Conservation (phyloP, 805 yeast genomes). For the Ogataea haglerorum region DNA sequence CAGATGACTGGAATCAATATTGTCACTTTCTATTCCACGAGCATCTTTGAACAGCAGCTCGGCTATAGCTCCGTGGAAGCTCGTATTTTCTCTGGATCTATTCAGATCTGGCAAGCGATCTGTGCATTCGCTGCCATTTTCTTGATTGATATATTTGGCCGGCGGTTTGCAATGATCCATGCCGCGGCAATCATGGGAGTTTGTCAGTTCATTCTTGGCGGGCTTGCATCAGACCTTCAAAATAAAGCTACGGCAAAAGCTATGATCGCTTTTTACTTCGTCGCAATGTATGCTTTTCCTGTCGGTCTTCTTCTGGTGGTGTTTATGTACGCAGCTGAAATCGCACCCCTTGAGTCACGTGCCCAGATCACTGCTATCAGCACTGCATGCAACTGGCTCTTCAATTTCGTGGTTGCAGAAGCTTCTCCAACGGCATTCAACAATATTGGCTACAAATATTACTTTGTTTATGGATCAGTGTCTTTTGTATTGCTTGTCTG, state of each 20-base stretch:
- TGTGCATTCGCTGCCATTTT: slow-evolving; percentile 1
- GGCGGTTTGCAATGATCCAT: slow-evolving; percentile 1
- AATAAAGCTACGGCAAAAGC: neutral
- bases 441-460: slow-evolving; percentile 50
- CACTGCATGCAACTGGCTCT: slow-evolving; percentile 69
- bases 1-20: slow-evolving; percentile 39
- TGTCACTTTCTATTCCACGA: slow-evolving; percentile 31
- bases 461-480: slow-evolving; percentile 2
- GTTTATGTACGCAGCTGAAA: slow-evolving; percentile 43
- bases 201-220: neutral
- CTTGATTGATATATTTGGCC: slow-evolving; percentile 2
- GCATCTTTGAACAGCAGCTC: slow-evolving; percentile 23
- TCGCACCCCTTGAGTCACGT: slow-evolving; percentile 60
- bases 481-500: neutral
- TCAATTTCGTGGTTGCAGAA: slow-evolving; percentile 48
- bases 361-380: slow-evolving; percentile 61
- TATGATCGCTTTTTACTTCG: slow-evolving; percentile 2
- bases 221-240: neutral
- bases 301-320: slow-evolving; percentile 4
- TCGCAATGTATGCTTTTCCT: slow-evolving; percentile 4
- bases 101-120: slow-evolving; percentile 2
- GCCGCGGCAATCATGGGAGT: slow-evolving; percentile 1
- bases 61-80: slow-evolving; percentile 1
- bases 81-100: neutral
- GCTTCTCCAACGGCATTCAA: slow-evolving; percentile 46